Conservation (phyloP, 2,329 filamentous ascomycete species). For the Periconia digitata region DNA sequence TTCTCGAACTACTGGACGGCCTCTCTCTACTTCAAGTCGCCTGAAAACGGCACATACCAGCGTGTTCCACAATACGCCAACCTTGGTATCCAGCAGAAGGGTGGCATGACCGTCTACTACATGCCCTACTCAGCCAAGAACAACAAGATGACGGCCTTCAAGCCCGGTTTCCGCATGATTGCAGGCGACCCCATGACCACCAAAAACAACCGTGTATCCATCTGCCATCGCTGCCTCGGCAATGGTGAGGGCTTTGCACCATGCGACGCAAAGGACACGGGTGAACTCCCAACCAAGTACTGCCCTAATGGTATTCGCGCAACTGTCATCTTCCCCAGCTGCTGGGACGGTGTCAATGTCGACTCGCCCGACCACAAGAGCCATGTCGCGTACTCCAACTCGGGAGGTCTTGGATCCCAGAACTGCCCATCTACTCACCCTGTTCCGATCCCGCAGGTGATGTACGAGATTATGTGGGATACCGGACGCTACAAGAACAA, state of each 20-base stretch:
- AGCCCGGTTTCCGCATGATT: constrained; percentile 69
- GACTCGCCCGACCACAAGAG: constrained; percentile 59
- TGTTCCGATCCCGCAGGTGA: constrained; percentile 49
- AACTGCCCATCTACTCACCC: constrained; percentile 47
- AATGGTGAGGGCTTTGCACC: constrained; percentile 28
- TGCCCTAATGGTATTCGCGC: constrained; percentile 75
- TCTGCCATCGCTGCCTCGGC: constrained; percentile 23
- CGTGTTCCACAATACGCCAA: constrained; percentile 35
- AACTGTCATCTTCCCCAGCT: constrained; percentile 72
- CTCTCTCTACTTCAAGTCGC: constrained; percentile 33
- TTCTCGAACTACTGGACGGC: constrained; percentile 38
- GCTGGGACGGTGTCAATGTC: constrained; percentile 64
- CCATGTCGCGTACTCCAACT: constrained; percentile 65
- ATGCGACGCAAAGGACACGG: constrained; percentile 26
- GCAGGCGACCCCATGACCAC: constrained; percentile 58
- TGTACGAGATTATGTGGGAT: constrained; percentile 50
- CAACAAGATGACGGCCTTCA: constrained; percentile 64
- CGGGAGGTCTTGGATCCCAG: constrained; percentile 45
- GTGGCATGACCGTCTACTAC: constrained; percentile 64
- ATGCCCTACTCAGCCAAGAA: constrained; percentile 68
- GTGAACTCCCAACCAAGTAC: constrained; percentile 62
- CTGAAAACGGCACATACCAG: constrained; percentile 37
- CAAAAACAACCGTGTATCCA: constrained; percentile 19
- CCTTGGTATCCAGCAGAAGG: constrained; percentile 30
- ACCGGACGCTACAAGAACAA: constrained; percentile 31